Conservation (phyloP, 768 basidiomycete genomes). For the Tulasnella sp. region DNA sequence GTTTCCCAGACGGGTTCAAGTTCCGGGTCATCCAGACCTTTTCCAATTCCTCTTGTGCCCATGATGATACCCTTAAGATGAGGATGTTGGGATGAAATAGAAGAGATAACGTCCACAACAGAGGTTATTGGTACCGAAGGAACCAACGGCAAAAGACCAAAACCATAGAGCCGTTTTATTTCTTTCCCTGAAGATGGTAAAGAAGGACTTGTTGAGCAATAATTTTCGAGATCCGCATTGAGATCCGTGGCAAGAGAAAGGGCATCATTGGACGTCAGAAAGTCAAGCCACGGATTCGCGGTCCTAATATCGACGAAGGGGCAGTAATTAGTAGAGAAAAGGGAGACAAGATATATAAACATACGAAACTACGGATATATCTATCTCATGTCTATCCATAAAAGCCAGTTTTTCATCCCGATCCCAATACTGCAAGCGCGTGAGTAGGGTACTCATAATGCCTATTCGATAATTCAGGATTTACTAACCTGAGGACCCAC, state of each 20-base stretch:
- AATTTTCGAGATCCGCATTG: slow-evolving; percentile 65
- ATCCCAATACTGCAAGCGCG: slow-evolving; percentile 52
- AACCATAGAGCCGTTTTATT: slow-evolving; percentile 62
- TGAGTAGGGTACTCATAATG: background rate
- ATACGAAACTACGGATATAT: slow-evolving; percentile 18
- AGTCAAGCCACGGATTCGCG: slow-evolving; percentile 89
- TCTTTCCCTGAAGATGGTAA: slow-evolving; percentile 23
- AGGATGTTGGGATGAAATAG: slow-evolving; percentile 47
- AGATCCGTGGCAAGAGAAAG: slow-evolving; percentile 51
- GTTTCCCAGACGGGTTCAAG: slow-evolving; percentile 77
- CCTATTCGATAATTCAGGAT: background rate
- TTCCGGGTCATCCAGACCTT: slow-evolving; percentile 63
- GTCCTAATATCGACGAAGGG: slow-evolving; percentile 33
- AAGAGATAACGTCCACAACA: slow-evolving; percentile 50
- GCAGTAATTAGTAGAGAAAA: background rate
- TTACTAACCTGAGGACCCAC: slow-evolving; percentile 55
- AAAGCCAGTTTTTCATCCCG: slow-evolving; percentile 63
- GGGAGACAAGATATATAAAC: background rate
- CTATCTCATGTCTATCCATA: slow-evolving; percentile 62
- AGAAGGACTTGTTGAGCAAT: slow-evolving; percentile 54
- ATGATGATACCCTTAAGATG: slow-evolving; percentile 70
- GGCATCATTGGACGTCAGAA: slow-evolving; percentile 57
- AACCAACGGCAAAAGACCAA: slow-evolving; percentile 75
- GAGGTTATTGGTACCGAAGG: slow-evolving; percentile 42
- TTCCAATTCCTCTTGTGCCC: slow-evolving; percentile 66